These are phyloP conservation scores for Pilasporangium apinafurcum DNA, from an alignment of 352 stramenopile species.

Conservation along the genomic window DNA sequence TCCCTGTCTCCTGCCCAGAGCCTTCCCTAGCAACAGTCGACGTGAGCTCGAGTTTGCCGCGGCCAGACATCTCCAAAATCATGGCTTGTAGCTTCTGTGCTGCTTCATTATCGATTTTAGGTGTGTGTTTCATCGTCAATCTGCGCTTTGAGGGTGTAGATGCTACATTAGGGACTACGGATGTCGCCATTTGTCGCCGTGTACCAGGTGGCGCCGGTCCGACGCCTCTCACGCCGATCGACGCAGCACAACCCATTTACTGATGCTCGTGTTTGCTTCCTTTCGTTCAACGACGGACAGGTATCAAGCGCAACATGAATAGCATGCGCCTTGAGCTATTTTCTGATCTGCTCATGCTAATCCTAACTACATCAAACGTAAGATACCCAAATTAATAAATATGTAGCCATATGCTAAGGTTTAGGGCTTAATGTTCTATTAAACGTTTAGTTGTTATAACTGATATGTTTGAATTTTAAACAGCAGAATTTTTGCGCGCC, in stretches of 20 bases:
- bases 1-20: constrained; percentile 26
- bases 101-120: constrained; percentile 15
- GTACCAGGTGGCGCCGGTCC: background rate
- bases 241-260: constrained; percentile 20
- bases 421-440: too few relatives aligned
- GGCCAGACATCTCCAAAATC: constrained; percentile 45
- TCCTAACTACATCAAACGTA: too few relatives aligned
- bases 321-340: too few relatives aligned
- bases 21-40: constrained; percentile 38
- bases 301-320: too few relatives aligned
- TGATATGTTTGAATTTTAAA: too few relatives aligned
- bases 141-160: constrained; percentile 5
- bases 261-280: background rate
- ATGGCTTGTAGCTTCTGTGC: constrained; percentile 28
- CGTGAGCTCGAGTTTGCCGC: constrained; percentile 51
- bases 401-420: too few relatives aligned
- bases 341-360: too few relatives aligned
- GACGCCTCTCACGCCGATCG: constrained; percentile 2
- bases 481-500: too few relatives aligned
- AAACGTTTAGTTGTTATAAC: too few relatives aligned
- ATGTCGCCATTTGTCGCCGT: background rate
- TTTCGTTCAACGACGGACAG: too few relatives aligned
- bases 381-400: too few relatives aligned
- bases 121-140: constrained; percentile 20
- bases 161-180: too few relatives aligned